Conservation (phyloP, 2,329 filamentous ascomycete genomes). For the Emergomyces orientalis region DNA sequence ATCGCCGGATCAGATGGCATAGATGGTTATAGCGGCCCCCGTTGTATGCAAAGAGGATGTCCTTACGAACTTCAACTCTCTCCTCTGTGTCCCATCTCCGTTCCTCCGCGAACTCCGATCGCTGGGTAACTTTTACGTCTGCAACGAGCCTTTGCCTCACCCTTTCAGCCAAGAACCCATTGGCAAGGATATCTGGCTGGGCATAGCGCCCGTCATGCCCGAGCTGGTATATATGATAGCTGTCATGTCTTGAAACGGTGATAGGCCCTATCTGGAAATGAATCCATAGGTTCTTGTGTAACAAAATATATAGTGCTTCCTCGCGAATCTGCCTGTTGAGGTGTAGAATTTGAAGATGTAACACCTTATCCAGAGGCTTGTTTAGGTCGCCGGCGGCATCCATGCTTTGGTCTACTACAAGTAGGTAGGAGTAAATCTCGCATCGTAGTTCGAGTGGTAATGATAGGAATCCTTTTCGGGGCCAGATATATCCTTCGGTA, state of each 20-base stretch:
- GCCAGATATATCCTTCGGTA: not conserved
- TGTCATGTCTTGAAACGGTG: not conserved
- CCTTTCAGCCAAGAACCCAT: not conserved
- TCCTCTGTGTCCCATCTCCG: not conserved
- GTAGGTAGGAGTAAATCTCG: conserved; percentile 1
- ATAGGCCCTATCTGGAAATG: not conserved
- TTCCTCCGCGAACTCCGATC: not conserved
- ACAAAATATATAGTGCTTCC: not conserved
- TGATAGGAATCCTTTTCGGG: not conserved
- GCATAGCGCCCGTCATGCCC: not conserved
- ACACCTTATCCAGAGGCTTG: not conserved
- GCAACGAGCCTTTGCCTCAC: not conserved
- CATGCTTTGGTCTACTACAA: not conserved
- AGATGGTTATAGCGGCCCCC: conserved; percentile 1
- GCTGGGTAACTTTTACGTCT: not conserved
- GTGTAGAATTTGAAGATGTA: not conserved
- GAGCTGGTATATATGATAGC: not conserved
- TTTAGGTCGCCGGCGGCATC: not conserved
- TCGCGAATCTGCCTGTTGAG: not conserved
- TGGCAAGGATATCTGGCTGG: not conserved
- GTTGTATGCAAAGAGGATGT: conserved; percentile 2
- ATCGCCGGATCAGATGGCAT: conserved; percentile 2
- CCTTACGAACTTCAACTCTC: not conserved
- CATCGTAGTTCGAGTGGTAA: conserved; percentile 5
- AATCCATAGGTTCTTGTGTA: not conserved